Conservation (phyloP, 352 stramenopile species). For the Phytophthora vignae region DNA sequence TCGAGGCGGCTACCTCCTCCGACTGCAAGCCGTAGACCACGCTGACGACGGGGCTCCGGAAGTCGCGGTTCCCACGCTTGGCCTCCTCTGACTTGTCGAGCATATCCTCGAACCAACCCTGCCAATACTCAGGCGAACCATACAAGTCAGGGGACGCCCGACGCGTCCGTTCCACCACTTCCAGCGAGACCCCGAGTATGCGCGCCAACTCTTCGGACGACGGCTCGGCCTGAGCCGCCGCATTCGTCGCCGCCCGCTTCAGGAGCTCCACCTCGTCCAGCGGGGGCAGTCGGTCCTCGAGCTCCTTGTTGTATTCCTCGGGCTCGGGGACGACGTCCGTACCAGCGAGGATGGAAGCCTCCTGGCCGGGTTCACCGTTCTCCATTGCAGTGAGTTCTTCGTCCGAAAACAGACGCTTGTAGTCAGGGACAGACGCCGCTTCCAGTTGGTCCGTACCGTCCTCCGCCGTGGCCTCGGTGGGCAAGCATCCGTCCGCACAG, state of each 20-base stretch:
- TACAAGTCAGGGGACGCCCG: not conserved
- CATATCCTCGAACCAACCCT: not conserved
- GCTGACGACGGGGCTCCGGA: not conserved
- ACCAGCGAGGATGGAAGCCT: not conserved
- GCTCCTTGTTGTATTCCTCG: conserved; percentile 8
- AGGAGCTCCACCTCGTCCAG: not conserved
- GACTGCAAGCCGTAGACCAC: not conserved
- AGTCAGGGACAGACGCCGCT: not conserved
- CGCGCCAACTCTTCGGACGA: not conserved
- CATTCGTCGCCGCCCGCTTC: not conserved
- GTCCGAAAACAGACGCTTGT: not conserved
- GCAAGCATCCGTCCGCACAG: not conserved
- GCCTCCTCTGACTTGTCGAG: not conserved
- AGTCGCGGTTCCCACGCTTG: conserved; percentile 5
- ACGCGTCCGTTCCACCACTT: not conserved
- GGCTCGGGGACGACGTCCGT: not conserved
- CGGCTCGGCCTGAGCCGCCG: not conserved
- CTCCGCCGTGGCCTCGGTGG: too few relatives aligned
- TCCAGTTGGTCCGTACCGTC: not conserved
- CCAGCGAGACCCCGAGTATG: not conserved
- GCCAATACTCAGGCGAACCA: conserved; percentile 2
- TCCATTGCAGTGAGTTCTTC: conserved; percentile 1
- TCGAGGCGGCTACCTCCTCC: too few relatives aligned
- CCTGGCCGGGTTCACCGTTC: not conserved
- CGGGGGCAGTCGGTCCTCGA: conserved; percentile 3